A percentile compares a stretch with the other conserved stretches of the same genome.
Evolutionary conservation across 768 basidiomycete species (phyloP).

Genomic region (Russula abietina): DNA sequence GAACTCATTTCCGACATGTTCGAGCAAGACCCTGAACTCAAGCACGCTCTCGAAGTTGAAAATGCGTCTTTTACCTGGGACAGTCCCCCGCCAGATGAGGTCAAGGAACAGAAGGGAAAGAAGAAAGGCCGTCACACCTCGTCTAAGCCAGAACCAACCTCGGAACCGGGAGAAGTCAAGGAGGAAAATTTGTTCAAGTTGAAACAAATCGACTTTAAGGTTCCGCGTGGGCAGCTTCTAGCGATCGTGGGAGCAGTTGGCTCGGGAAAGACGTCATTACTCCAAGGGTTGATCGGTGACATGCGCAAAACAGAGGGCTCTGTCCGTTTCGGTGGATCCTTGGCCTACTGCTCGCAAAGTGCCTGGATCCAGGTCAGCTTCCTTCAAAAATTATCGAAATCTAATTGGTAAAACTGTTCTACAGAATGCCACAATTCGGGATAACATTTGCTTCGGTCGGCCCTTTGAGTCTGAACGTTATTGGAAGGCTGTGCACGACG

Average conservation of each 20-base stretch:
- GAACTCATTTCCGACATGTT: constrained; percentile 63
- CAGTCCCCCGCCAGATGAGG: constrained; percentile 51
- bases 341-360: constrained; percentile 80
- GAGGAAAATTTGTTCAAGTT: constrained; percentile 53
- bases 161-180: constrained; percentile 30
- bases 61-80: constrained; percentile 86
- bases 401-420: not conserved
- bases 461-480: constrained; percentile 77
- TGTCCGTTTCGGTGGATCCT: constrained; percentile 66
- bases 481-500: constrained; percentile 71
- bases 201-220: constrained; percentile 52
- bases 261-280: constrained; percentile 59
- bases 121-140: constrained; percentile 2
- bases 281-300: constrained; percentile 75
- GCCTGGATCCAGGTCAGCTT: constrained; percentile 77
- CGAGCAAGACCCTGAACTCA: constrained; percentile 46
- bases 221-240: constrained; percentile 72
- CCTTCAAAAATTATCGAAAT: constrained; percentile 10
- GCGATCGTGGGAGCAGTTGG: constrained; percentile 82
- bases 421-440: constrained; percentile 77
- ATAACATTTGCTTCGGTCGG: constrained; percentile 85
- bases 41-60: constrained; percentile 61
- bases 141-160: constrained; percentile 10
- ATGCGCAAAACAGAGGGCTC: constrained; percentile 68
- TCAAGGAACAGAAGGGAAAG: constrained; percentile 26